A percentile compares a stretch with the other conserved stretches of the same genome.
These are phyloP conservation scores for Lippia alba DNA, from an alignment of 305 asterid genomes.

Conservation along the genomic window DNA sequence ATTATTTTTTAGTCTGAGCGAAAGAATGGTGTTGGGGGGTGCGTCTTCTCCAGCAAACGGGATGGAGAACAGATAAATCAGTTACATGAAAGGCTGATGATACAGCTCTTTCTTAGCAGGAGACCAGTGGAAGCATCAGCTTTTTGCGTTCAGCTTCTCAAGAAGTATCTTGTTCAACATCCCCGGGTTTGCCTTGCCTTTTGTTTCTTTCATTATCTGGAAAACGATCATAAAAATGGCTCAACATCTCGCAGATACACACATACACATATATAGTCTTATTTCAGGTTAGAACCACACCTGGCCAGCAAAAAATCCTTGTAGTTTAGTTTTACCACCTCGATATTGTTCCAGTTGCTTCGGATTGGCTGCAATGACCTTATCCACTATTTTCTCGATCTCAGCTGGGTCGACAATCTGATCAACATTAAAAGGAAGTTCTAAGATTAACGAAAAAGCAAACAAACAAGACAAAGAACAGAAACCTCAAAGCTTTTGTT, in stretches of 20 bases:
- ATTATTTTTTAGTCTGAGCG: not conserved
- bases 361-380: constrained; percentile 77
- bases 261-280: too few relatives aligned
- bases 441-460: not conserved
- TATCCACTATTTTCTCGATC: constrained; percentile 93
- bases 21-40: not conserved
- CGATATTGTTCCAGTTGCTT: constrained; percentile 90
- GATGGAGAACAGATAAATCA: not conserved
- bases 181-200: constrained; percentile 94
- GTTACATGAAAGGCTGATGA: not conserved
- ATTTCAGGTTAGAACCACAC: constrained; percentile 44
- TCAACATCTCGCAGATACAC: not conserved
- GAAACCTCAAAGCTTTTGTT: not conserved
- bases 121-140: constrained; percentile 40
- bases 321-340: constrained; percentile 89
- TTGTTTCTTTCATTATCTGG: constrained; percentile 92
- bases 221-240: constrained; percentile 11
- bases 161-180: constrained; percentile 85
- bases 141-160: constrained; percentile 65
- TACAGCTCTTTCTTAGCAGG: not conserved
- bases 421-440: constrained; percentile 10
- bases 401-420: constrained; percentile 89
- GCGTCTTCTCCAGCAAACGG: not conserved
- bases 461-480: too few relatives aligned
- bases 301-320: constrained; percentile 98